These are phyloP conservation scores for Helotiales sp. DNA, from an alignment of 2,329 filamentous ascomycete species.

Conservation along the genomic window DNA sequence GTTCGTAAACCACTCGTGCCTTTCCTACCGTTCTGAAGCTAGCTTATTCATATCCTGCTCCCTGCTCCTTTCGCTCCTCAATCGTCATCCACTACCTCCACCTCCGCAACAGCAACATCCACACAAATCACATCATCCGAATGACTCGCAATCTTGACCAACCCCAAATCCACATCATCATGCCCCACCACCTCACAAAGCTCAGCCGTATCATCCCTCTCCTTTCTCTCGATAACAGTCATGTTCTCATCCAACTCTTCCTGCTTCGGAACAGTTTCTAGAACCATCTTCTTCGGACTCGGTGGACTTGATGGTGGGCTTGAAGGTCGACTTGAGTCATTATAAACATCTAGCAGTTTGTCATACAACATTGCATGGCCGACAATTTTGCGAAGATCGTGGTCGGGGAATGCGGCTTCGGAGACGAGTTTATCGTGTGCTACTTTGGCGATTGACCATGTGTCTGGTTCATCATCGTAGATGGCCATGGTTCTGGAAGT, in stretches of 20 bases:
- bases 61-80: background rate
- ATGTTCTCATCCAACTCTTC: background rate
- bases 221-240: background rate
- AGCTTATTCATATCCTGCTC: background rate
- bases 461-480: background rate
- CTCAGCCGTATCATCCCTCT: background rate
- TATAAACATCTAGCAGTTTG: background rate
- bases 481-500: background rate
- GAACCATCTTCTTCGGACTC: background rate
- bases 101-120: background rate
- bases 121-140: background rate
- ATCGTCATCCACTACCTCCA: background rate
- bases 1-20: no score
- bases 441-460: background rate
- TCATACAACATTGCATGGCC: background rate
- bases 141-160: background rate
- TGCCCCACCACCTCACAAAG: background rate
- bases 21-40: no score
- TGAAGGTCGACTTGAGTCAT: background rate
- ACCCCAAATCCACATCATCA: background rate
- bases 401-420: background rate
- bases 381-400: background rate
- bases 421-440: background rate
- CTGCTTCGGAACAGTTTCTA: background rate
- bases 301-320: background rate